These are phyloP conservation scores for Pseudonectria buxi DNA, from an alignment of 2,329 filamentous ascomycete genomes.

Conservation along the genomic window DNA sequence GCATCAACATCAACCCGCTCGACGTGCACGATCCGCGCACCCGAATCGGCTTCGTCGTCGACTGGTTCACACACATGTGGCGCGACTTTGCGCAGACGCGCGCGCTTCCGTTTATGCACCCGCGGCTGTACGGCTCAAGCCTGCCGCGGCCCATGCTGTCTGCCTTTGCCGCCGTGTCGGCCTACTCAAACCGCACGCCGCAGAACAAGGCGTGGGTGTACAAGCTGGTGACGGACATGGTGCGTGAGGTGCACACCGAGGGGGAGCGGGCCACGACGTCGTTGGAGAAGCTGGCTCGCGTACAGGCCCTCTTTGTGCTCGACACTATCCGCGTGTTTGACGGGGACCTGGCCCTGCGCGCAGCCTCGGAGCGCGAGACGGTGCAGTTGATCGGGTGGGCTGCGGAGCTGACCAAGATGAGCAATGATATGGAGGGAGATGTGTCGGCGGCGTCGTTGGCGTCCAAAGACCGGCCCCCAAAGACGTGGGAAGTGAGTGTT, in stretches of 20 bases:
- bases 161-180: constrained; percentile 33
- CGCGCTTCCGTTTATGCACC: constrained; percentile 36
- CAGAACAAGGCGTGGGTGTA: constrained; percentile 34
- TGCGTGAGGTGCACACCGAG: constrained; percentile 29
- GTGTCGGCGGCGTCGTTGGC: constrained; percentile 12
- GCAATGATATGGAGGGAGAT: constrained; percentile 27
- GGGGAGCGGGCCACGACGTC: constrained; percentile 25
- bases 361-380: constrained; percentile 35
- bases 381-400: constrained; percentile 31
- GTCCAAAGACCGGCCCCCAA: constrained; percentile 28
- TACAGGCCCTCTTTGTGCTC: constrained; percentile 36
- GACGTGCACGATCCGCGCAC: constrained; percentile 31
- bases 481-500: constrained; percentile 35
- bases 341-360: constrained; percentile 33
- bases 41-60: constrained; percentile 29
- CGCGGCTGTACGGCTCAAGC: constrained; percentile 32
- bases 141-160: constrained; percentile 34
- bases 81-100: constrained; percentile 28
- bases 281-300: constrained; percentile 34
- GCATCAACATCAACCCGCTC: constrained; percentile 23
- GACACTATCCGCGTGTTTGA: constrained; percentile 38
- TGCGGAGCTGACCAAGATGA: constrained; percentile 26
- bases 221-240: constrained; percentile 32
- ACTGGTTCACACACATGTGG: constrained; percentile 27
- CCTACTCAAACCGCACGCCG: constrained; percentile 31